Conservation (phyloP, 495 filamentous ascomycete genomes). For the Penicillium bovifimosum region DNA sequence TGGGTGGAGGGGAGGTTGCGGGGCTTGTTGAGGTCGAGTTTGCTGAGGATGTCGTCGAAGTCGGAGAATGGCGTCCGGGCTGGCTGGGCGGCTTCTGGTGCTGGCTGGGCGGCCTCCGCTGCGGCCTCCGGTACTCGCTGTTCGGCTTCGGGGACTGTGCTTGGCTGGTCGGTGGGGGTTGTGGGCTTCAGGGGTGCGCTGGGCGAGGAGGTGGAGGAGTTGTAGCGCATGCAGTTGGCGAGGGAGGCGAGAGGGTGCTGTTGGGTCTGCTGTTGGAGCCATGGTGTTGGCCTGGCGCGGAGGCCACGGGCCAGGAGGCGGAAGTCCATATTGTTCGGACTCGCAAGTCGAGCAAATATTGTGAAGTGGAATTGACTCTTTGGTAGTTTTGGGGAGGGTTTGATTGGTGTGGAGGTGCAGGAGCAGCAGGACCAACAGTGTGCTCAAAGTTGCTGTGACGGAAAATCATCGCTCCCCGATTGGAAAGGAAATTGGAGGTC, state of each 20-base stretch:
- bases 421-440: background rate
- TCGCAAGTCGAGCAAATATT: background rate
- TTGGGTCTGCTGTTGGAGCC: slow-evolving; percentile 19
- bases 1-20: slow-evolving; percentile 2
- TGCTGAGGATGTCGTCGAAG: slow-evolving; percentile 38
- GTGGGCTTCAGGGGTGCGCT: background rate
- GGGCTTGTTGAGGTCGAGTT: slow-evolving; percentile 32
- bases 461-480: slow-evolving; percentile 16
- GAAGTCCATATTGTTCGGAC: slow-evolving; percentile 30
- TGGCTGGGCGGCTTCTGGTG: background rate
- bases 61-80: slow-evolving; percentile 11
- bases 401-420: background rate
- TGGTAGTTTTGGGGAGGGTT: background rate
- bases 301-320: slow-evolving; percentile 32
- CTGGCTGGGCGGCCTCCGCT: background rate
- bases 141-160: slow-evolving; percentile 2
- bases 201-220: slow-evolving; percentile 18
- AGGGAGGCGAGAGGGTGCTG: slow-evolving; percentile 13
- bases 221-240: slow-evolving; percentile 21
- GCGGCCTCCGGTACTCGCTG: background rate
- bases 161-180: slow-evolving; percentile 4
- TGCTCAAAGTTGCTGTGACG: slow-evolving; percentile 8
- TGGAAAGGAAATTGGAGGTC: slow-evolving; percentile 22
- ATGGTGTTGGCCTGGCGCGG: slow-evolving; percentile 30
- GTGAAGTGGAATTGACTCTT: background rate